These are phyloP conservation scores for Nigrospora osmanthi DNA, from an alignment of 2,329 filamentous ascomycete species.

Conservation along the genomic window DNA sequence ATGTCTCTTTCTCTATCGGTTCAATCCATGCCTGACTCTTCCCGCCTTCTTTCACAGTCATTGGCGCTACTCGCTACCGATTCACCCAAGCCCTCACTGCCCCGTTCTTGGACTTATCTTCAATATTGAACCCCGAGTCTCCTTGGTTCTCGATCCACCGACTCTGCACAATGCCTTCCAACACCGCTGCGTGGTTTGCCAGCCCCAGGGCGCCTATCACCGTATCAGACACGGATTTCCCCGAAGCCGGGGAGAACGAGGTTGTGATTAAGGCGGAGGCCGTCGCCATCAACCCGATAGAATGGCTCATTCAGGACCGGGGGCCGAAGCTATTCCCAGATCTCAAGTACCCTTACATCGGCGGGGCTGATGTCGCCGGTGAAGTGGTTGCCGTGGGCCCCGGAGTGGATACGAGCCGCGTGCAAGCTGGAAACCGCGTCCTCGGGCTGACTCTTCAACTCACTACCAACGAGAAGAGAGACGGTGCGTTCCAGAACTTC, in stretches of 20 bases:
- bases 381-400: constrained; percentile 19
- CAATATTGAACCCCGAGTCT: no score
- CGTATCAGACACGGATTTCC: constrained; percentile 7
- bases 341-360: constrained; percentile 19
- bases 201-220: constrained; percentile 8
- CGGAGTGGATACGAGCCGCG: constrained; percentile 5
- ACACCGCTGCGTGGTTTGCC: constrained; percentile 12
- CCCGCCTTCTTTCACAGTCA: no score
- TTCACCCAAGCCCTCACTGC: no score
- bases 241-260: constrained; percentile 7
- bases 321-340: constrained; percentile 9
- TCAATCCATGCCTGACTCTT: no score
- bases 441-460: constrained; percentile 8
- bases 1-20: no score
- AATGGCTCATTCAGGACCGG: constrained; percentile 16
- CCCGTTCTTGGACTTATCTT: no score
- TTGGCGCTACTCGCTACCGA: no score
- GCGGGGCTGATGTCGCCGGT: constrained; percentile 23
- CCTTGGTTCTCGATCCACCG: no score
- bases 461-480: constrained; percentile 3
- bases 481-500: constrained; percentile 21
- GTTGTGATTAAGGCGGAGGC: constrained; percentile 20
- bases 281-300: constrained; percentile 23
- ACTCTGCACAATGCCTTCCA: no score
- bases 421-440: constrained; percentile 24